Base-by-base conservation (phyloP, 1,284 basidiomycete species). In the Entoloma clypeatum region DNA sequence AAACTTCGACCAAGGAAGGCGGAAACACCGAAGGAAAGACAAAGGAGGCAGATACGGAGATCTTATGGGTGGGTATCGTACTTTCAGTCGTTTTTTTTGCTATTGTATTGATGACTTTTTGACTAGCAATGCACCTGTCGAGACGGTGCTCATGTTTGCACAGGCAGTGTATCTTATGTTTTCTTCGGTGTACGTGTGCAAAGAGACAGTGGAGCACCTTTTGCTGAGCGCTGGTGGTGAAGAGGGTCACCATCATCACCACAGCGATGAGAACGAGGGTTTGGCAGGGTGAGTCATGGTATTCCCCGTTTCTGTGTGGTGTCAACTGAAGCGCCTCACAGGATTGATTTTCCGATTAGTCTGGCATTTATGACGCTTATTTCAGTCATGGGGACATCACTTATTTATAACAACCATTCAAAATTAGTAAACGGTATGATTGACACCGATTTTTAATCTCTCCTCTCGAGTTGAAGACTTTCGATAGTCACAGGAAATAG, bases 141-240 rank as follows among this genome's bases (percentile, higher is more conserved):
- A 85, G 49, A 86, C 90, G 0, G 75, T 94, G 1, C 62, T 87
- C 5, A 79, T 91, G 53, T 97, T 97, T 56, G 79, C 88, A 1
- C 92, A 96, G 59, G 79, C 81, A 19, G 81, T 93, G 26, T 96
- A 92, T 64, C 71, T 97, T 41, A 79, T 94, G 59, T 96, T 97
- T 58, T 78, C 90, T 0, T 83, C 89, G 0, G 82, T 95, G 5
- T 97, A 96, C 62, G 86, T 95, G 17, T 92, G 88, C 57, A 97
- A 96, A 58, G 93, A 97, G 68, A 86, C 89, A 1, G 69, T 96
- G 3, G 91, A 93, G 62, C 88, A 91, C 58, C 60, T 91, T 24
- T 57, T 92, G 5, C 70, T 92, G 43, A 78, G 67, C 47, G 74
- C 64, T 39, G 80, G 72, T 2, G 59, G 52, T 11, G 48, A 44